Evolutionary conservation across 805 yeast species (phyloP).

Genomic region (Teunomyces kruisii): DNA sequence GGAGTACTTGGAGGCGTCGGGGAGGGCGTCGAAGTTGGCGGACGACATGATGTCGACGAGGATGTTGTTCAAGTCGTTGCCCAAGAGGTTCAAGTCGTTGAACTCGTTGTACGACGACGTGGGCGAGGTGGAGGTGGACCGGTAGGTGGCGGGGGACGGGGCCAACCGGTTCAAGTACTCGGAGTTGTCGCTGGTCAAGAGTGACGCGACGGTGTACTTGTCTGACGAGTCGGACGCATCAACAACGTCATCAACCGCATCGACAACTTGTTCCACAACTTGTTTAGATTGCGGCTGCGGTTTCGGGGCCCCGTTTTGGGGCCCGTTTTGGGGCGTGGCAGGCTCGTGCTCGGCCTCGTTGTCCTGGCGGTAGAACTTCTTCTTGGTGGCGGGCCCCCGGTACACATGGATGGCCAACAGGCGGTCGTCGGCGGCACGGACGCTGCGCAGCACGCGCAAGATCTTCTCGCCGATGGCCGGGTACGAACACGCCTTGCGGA

Average conservation of each 20-base stretch:
- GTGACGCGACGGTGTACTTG: neutral
- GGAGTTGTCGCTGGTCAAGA: constrained; percentile 2
- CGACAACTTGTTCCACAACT: too few relatives aligned
- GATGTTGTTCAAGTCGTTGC: constrained; percentile 37
- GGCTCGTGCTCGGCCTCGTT: neutral
- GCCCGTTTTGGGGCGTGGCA: neutral
- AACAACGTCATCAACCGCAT: too few relatives aligned
- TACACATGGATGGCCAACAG: constrained; percentile 7
- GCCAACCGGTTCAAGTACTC: neutral
- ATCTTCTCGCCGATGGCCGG: constrained; percentile 36
- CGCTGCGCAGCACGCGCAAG: constrained; percentile 22
- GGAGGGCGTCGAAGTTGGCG: constrained; percentile 15
- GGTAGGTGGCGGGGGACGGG: neutral
- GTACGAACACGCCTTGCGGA: constrained; percentile 31
- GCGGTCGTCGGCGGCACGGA: constrained; percentile 2
- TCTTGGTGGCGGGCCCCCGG: neutral
- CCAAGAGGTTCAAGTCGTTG: constrained; percentile 34
- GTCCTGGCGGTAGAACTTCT: neutral
- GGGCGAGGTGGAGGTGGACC: neutral
- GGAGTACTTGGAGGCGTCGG: neutral
- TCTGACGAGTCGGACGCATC: neutral
- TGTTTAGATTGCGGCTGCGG: too few relatives aligned
- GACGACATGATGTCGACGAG: constrained; percentile 36
- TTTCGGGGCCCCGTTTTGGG: too few relatives aligned
- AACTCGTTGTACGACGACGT: constrained; percentile 12